These are phyloP conservation scores for Chlorella sp. DNA, from an alignment of 139 green algal species.

Conservation along the genomic window DNA sequence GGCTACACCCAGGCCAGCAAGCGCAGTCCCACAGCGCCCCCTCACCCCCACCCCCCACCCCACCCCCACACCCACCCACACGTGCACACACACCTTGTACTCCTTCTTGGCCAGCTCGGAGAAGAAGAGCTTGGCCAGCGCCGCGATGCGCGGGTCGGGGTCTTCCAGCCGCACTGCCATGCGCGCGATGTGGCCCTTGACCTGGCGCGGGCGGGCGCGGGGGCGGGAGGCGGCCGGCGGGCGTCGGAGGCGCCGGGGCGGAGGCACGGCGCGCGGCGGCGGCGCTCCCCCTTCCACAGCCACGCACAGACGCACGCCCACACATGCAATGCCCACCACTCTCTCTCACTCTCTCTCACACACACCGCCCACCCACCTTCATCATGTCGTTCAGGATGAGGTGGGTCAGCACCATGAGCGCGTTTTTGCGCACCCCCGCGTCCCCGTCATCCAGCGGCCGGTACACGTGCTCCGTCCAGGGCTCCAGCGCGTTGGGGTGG, in stretches of 20 bases:
- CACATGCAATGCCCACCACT: not conserved
- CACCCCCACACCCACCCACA: not conserved
- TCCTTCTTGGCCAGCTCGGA: conserved; percentile 79
- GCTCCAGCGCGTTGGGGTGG: conserved; percentile 93
- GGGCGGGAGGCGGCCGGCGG: not conserved
- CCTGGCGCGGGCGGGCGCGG: not conserved
- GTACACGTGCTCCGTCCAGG: conserved; percentile 91
- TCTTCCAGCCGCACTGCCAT: conserved; percentile 84
- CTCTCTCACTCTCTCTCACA: not conserved
- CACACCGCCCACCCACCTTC: conserved; percentile 63
- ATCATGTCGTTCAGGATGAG: conserved; percentile 97
- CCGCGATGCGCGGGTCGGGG: conserved; percentile 49
- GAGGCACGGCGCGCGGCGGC: too few species aligned
- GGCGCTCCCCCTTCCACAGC: too few species aligned
- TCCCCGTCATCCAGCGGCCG: conserved; percentile 45
- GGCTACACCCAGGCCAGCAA: too few species aligned
- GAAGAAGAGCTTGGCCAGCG: conserved; percentile 79
- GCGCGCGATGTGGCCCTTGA: conserved; percentile 84
- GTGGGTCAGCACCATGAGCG: conserved; percentile 91
- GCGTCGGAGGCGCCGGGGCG: too few species aligned
- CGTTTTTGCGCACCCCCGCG: conserved; percentile 66
- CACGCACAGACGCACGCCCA: not conserved
- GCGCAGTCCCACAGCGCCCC: too few species aligned
- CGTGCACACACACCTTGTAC: conserved; percentile 43
- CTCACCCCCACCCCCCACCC: too few species aligned